phyloP scores from a whole-genome alignment of 805 yeast species.

The Spathaspora hagerdaliae region DNA sequence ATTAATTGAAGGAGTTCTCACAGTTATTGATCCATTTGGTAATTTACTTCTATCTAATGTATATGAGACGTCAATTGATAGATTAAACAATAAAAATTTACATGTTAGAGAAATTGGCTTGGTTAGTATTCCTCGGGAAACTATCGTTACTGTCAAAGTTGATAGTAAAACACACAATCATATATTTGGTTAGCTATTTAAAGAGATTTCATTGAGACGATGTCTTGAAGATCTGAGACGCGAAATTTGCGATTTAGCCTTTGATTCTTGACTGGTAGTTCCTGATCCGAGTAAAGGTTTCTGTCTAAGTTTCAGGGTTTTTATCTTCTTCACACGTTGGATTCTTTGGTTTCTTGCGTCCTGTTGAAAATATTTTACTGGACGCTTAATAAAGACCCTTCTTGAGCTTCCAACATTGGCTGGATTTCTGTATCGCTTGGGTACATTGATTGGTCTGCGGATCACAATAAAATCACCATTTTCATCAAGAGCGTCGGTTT shows the following conservation, averaged over 20 bases:
- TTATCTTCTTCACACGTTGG: background rate
- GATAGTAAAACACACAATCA: constrained; percentile 14
- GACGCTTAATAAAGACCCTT: constrained; percentile 10
- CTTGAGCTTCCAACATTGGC: constrained; percentile 7
- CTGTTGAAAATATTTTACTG: background rate
- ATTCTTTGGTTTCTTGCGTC: background rate
- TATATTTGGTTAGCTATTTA: constrained; percentile 4
- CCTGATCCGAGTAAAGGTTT: background rate
- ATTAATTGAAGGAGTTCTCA: constrained; percentile 32
- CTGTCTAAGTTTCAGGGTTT: background rate
- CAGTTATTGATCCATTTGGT: constrained; percentile 43
- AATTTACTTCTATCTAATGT: constrained; percentile 34
- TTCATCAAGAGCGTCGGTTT: constrained; percentile 14
- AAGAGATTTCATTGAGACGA: background rate
- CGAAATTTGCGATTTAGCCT: background rate
- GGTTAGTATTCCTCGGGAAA: constrained; percentile 47
- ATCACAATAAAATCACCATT: constrained; percentile 14
- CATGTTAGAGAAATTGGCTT: constrained; percentile 44
- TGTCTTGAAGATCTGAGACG: background rate
- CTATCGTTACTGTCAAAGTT: constrained; percentile 28
- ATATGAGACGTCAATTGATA: constrained; percentile 28
- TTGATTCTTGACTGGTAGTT: background rate
- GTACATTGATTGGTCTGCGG: constrained; percentile 17
- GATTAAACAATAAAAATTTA: constrained; percentile 13
- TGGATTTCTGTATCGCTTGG: constrained; percentile 11